Conservation (phyloP, 495 filamentous ascomycete species). For the Aspergillus ostianus region DNA sequence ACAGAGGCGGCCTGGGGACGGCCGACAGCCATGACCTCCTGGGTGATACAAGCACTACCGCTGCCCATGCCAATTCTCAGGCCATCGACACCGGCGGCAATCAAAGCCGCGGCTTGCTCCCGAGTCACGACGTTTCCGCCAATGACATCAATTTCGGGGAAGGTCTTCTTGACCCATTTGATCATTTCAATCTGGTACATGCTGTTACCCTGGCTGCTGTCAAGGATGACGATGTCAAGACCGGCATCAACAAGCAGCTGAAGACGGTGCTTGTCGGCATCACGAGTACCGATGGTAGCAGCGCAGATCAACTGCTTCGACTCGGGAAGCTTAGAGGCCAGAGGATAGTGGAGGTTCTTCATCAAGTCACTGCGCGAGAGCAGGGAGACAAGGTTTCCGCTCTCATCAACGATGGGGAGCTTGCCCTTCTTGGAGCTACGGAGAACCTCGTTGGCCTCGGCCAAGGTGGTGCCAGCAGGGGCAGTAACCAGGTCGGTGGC, state of each 20-base stretch:
- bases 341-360: slow-evolving; percentile 97
- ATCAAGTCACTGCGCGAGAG: slow-evolving; percentile 96
- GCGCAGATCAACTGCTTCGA: slow-evolving; percentile 98
- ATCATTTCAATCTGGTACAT: slow-evolving; percentile 98
- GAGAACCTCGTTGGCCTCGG: slow-evolving; percentile 90
- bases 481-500: slow-evolving; percentile 93
- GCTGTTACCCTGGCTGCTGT: slow-evolving; percentile 95
- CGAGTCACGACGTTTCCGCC: slow-evolving; percentile 97
- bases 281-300: slow-evolving; percentile 91
- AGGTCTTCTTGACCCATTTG: slow-evolving; percentile 85
- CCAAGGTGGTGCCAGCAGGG: slow-evolving; percentile 74
- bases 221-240: slow-evolving; percentile 91
- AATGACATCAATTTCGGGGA: slow-evolving; percentile 87
- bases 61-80: slow-evolving; percentile 99
- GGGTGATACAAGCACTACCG: slow-evolving; percentile 96
- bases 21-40: slow-evolving; percentile 99
- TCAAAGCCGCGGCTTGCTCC: slow-evolving; percentile 87
- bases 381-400: slow-evolving; percentile 87
- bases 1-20: slow-evolving; percentile 92
- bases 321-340: slow-evolving; percentile 93
- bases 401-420: slow-evolving; percentile 87
- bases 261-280: slow-evolving; percentile 86
- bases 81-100: slow-evolving; percentile 92
- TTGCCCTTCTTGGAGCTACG: slow-evolving; percentile 98
- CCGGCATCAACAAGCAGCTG: slow-evolving; percentile 88